phyloP scores from a whole-genome alignment of 2,329 filamentous ascomycete species.

The Decorospora gaudefroyi region DNA sequence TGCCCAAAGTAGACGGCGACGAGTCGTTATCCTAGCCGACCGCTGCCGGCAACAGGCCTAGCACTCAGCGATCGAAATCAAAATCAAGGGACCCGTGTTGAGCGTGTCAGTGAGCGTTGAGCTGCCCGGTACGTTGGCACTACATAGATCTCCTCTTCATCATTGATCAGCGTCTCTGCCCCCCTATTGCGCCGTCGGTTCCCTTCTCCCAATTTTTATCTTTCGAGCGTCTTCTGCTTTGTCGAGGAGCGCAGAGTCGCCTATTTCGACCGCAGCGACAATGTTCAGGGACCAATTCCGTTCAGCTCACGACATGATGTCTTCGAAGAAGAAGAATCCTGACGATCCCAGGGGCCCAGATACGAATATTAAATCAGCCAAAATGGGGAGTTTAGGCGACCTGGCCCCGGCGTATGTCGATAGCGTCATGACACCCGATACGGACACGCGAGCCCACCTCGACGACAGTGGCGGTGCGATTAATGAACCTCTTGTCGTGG shows the following conservation, averaged over 20 bases:
- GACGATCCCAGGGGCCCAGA: slow-evolving; percentile 27
- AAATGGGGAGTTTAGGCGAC: slow-evolving; percentile 33
- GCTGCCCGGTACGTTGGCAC: slow-evolving; percentile 28
- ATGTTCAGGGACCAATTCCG: slow-evolving; percentile 42
- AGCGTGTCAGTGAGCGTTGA: slow-evolving; percentile 12
- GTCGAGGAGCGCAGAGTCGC: neutral
- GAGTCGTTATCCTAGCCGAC: slow-evolving; percentile 6
- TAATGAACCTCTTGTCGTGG: slow-evolving; percentile 40
- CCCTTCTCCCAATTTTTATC: slow-evolving; percentile 3
- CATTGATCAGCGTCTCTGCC: slow-evolving; percentile 21
- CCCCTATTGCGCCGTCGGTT: slow-evolving; percentile 9
- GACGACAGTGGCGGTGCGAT: slow-evolving; percentile 25
- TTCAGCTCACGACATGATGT: slow-evolving; percentile 38
- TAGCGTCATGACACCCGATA: slow-evolving; percentile 37
- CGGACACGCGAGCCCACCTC: slow-evolving; percentile 17
- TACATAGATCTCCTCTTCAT: slow-evolving; percentile 23
- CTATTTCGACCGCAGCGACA: slow-evolving; percentile 14
- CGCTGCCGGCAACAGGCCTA: too few relatives aligned
- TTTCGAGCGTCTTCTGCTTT: slow-evolving; percentile 3
- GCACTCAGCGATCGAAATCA: too few relatives aligned
- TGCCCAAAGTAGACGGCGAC: slow-evolving; percentile 9
- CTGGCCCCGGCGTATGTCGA: slow-evolving; percentile 28
- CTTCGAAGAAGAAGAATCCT: slow-evolving; percentile 28
- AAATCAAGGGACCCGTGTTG: slow-evolving; percentile 5
- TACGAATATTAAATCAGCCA: slow-evolving; percentile 28